These are phyloP conservation scores for Talaromyces wortmannii DNA, from an alignment of 495 filamentous ascomycete genomes.

Conservation along the genomic window DNA sequence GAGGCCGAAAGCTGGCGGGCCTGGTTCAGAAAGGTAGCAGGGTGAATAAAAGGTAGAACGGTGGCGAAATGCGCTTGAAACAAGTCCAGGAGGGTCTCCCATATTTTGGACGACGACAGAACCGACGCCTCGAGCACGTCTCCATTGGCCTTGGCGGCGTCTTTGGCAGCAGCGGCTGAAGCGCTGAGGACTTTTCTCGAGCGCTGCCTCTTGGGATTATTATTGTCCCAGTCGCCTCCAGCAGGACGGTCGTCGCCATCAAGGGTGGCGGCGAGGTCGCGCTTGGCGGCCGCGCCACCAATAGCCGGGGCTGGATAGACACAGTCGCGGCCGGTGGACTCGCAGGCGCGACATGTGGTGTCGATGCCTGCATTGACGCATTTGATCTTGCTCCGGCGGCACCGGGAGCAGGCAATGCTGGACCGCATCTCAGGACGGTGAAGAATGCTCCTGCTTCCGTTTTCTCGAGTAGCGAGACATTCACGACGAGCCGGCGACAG, in stretches of 20 bases:
- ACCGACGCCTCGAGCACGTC: constrained; percentile 43
- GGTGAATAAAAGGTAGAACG: constrained; percentile 76
- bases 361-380: constrained; percentile 72
- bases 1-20: constrained; percentile 37
- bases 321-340: constrained; percentile 69
- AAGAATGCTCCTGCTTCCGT: neutral
- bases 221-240: constrained; percentile 37
- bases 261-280: constrained; percentile 39
- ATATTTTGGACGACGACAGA: constrained; percentile 62
- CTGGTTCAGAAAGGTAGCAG: constrained; percentile 63
- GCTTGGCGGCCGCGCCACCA: constrained; percentile 47
- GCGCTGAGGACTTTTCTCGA: constrained; percentile 41
- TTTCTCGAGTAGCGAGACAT: constrained; percentile 3
- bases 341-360: constrained; percentile 71
- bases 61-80: constrained; percentile 80
- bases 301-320: constrained; percentile 62
- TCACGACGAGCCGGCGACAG: neutral
- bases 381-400: constrained; percentile 79
- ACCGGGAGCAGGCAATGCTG: constrained; percentile 72
- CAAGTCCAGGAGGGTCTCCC: constrained; percentile 66
- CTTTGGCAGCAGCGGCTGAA: constrained; percentile 18
- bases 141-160: constrained; percentile 24
- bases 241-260: constrained; percentile 45
- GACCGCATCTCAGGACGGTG: constrained; percentile 51
- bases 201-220: constrained; percentile 47